Conservation (phyloP, 2,329 filamentous ascomycete genomes). For the Alternaria sp. region DNA sequence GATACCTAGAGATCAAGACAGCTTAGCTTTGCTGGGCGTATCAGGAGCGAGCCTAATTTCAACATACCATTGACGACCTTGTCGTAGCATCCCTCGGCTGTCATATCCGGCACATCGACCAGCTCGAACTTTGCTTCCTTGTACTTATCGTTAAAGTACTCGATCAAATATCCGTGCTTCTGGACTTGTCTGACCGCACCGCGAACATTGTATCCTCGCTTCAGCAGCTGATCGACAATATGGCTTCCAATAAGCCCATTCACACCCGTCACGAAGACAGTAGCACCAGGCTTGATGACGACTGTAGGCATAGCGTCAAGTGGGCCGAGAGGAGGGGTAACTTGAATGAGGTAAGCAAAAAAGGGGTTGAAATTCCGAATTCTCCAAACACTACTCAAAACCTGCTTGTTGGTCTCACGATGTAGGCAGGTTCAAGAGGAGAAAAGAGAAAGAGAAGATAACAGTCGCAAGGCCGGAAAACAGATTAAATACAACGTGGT, state of each 20-base stretch:
- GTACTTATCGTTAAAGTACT: constrained; percentile 40
- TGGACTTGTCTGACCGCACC: constrained; percentile 42
- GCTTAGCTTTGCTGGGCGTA: neutral
- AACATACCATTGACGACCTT: constrained; percentile 38
- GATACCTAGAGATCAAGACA: constrained; percentile 23
- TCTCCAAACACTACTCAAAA: neutral
- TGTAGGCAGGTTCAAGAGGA: neutral
- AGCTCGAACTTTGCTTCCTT: constrained; percentile 36
- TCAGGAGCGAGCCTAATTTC: neutral
- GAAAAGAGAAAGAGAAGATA: neutral
- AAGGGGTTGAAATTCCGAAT: constrained; percentile 12
- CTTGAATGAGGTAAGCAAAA: constrained; percentile 15
- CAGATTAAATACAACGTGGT: neutral
- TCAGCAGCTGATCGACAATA: constrained; percentile 42
- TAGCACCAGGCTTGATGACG: constrained; percentile 33
- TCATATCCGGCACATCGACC: constrained; percentile 42
- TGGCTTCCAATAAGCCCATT: constrained; percentile 49
- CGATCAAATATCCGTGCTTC: constrained; percentile 41
- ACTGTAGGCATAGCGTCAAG: constrained; percentile 23
- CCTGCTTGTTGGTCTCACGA: neutral
- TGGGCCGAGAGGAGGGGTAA: neutral
- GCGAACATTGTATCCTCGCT: constrained; percentile 46
- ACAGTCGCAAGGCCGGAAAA: neutral
- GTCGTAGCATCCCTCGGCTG: constrained; percentile 34
- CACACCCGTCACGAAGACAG: constrained; percentile 47